Conservation (phyloP, 306 rosid genomes). For the barrel medic (Medicago truncatula) region DNA sequence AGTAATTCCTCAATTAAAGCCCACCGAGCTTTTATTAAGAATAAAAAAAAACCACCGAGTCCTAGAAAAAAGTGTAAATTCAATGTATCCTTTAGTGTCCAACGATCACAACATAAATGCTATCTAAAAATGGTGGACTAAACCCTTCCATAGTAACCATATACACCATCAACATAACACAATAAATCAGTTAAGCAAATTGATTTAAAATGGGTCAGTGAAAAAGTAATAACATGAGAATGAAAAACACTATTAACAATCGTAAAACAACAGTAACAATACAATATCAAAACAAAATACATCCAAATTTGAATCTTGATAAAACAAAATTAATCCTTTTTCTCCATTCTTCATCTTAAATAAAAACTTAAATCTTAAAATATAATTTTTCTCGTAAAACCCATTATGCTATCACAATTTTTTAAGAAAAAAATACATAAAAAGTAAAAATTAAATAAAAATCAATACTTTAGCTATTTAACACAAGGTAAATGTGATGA, state of each 20-base stretch:
- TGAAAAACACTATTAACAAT: neutral
- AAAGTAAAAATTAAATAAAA: neutral
- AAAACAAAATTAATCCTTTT: neutral
- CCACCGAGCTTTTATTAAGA: too few relatives aligned
- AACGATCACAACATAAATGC: too few relatives aligned
- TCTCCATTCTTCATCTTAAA: neutral
- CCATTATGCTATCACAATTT: neutral
- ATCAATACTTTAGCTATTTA: neutral
- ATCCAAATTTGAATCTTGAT: neutral
- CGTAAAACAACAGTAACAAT: neutral
- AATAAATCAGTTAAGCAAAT: too few relatives aligned
- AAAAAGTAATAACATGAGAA: neutral
- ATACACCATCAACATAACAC: neutral
- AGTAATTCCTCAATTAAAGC: too few relatives aligned
- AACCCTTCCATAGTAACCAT: too few relatives aligned
- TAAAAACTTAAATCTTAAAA: neutral
- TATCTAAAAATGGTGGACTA: too few relatives aligned
- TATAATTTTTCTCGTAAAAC: neutral
- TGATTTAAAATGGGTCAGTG: neutral
- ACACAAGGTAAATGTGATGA: neutral
- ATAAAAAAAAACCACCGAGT: too few relatives aligned
- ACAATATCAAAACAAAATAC: neutral
- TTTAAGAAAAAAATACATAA: neutral
- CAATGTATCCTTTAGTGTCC: too few relatives aligned
- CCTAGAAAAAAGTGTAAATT: too few relatives aligned